Base-by-base conservation (phyloP, 441 rosid species). In the Erodium moschatum region DNA sequence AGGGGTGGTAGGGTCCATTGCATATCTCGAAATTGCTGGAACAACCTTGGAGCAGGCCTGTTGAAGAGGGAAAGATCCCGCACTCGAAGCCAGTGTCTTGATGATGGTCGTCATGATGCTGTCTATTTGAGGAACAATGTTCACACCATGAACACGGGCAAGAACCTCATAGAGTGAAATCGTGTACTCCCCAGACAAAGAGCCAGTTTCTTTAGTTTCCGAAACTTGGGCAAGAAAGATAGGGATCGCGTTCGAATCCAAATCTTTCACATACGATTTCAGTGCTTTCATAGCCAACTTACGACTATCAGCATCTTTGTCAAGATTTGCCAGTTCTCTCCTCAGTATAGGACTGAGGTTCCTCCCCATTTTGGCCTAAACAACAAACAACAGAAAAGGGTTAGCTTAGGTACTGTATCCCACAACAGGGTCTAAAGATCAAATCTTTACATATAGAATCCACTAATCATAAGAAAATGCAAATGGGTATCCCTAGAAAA, bases 1-100 rank as follows among this genome's bases (percentile, higher is more conserved):
- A 0, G 85, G 89, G 40, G 89, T 89, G 19, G 91, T 81, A 5
- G 94, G 97, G 21, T 89, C 98, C 66, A 96, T 89, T 42, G 96
- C 97, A 69, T 88, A 96, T 77, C 98, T 86, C 4, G 98, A 97
- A 62, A 93, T 85, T 66, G 98, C 98, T 4, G 98, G 91, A 0
- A 92, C 96, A 10, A 91, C 99, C 76, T 86, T 96, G 19, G 98
- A 86, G 79, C 99, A 92, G 16, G 98, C 98, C 72, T 96, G 96
- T 72, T 96, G 99, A 76, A 93, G 92, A 65, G 84, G 84, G 69
- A 88, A 83, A 2, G 96, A 92, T 13, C 96, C 99, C 15, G 92
- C 96, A 81, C 96, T 91, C 16, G 87, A 88, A 67, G 91, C 86
- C 70, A 96, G 70, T 1, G 98, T 92, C 79, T 89, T 89, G 70